Percentiles rank a stretch among this genome's conserved stretches.
phyloP scores from a whole-genome alignment of 768 basidiomycete genomes.

The Rhizopogon roseolus region DNA sequence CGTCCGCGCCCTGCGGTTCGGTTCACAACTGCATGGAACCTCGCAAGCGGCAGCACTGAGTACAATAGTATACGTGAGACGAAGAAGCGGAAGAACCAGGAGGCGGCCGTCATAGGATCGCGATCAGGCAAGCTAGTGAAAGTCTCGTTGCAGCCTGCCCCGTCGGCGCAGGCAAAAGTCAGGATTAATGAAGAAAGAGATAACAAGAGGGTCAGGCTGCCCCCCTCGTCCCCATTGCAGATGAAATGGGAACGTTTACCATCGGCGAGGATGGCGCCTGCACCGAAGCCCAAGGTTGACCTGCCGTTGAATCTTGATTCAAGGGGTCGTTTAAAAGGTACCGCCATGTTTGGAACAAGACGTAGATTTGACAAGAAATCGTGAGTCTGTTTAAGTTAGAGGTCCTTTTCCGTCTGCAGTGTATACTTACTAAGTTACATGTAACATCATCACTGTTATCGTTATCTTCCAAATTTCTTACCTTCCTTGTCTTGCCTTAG shows the following conservation, averaged over 20 bases:
- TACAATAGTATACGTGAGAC: constrained; percentile 2
- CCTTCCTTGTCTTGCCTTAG: too few species aligned
- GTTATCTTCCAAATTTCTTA: background rate
- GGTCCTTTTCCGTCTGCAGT: background rate
- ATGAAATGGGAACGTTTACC: background rate
- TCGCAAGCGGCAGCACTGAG: background rate
- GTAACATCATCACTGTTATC: background rate
- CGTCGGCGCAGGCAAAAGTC: constrained; percentile 17
- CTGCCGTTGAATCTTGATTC: constrained; percentile 17
- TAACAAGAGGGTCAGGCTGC: background rate
- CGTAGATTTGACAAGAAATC: constrained; percentile 27
- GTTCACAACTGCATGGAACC: background rate
- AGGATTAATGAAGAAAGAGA: constrained; percentile 7
- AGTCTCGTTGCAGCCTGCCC: background rate
- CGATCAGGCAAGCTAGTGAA: constrained; percentile 7
- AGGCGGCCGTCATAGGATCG: constrained; percentile 6
- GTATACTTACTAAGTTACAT: background rate
- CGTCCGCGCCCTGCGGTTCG: background rate
- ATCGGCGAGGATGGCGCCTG: background rate
- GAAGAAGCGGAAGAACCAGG: constrained; percentile 6
- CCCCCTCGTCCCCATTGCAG: background rate
- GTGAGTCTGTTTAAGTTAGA: constrained; percentile 6
- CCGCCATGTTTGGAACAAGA: constrained; percentile 21
- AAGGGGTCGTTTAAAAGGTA: constrained; percentile 17
- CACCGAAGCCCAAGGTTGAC: background rate